Evolutionary conservation across 305 asterid species (phyloP), one percentile per base, ranked within the genome.

Genomic region (Fraxinus angustifolia): DNA sequence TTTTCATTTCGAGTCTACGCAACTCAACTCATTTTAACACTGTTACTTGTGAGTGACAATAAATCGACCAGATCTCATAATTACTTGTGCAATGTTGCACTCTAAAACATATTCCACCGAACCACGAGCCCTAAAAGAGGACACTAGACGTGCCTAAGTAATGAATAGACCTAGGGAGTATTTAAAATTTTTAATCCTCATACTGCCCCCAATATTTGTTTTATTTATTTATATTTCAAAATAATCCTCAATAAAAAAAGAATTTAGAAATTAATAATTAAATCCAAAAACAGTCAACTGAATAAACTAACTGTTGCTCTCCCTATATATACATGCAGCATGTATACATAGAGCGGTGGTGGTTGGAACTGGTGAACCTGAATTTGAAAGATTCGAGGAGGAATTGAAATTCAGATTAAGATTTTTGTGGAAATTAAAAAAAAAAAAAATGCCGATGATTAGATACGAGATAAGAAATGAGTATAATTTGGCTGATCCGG

Each of bases 401-500:
- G 26, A 78, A 35, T 35, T 76, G 75, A 83, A 81, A 40, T 79
- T 82, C 75, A 34, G 80, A 81, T 86, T 82, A 91, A 87, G 88
- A 87, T 88, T 86, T 76, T 38, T 30, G 33, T 7, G 73, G 58
- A 5, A 78, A 68, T n/a, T 77, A 53, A 8, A 12, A 75, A 88
- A 89, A 12, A 75, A 88, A 88, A 31, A 31, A 31, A 94, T 96
- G 98, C 97, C 99, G 87, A 86, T 96, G 40, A 87, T 80, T 50
- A 89, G 98, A 81, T 92, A 94, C 85, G 92, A 94, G 92, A 88
- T 96, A 82, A 86, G 98, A 83, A 92, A 92, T 77, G 98, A 94
- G 89, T 93, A 88, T 75, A 90, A 90, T 83, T 91, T 96, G 83
- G 95, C 97, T 87, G 99, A 96, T 92, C 96, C 99, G 6, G 97